Evolutionary conservation across 2,329 filamentous ascomycete species (phyloP), one percentile per base, ranked within the genome.

Genomic region (Gnomoniopsis sp.): DNA sequence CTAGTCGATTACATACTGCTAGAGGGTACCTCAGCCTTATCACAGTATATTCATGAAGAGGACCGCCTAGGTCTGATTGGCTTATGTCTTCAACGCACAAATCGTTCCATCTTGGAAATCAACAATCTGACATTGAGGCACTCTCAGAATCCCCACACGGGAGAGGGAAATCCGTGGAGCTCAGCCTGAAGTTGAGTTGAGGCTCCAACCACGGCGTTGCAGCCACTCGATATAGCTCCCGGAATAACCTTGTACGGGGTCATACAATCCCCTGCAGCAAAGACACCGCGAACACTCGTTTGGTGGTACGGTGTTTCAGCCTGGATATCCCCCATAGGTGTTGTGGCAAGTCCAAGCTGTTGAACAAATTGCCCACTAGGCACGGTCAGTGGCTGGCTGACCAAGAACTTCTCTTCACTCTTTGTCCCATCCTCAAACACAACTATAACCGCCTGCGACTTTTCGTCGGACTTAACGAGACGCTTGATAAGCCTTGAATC

Each of bases 341-440:
- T 60, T 36, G 41, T 46, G 7, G 36, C 41, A 12, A 60, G 43
- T 19, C 54, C 58, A 10, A 60, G 50, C 49, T 57, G 58, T 21
- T 41, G 38, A 17, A 49, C 58, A 38, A 60, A 60, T 3, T 48
- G 49, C 11, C 58, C 58, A 6, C 15, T 23, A n/a, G 38, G 41
- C 22, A 52, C 49, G 6, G 54, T 57, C 49, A 47, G 21, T 12
- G 58, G 58, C 49, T 52, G 33, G 44, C 57, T 48, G 44, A 57
- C 54, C 23, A 58, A 30, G 34, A 58, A 58, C 6, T 30, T 55
- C 44, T 58, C 44, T 14, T 1, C 49, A 34, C 48, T 58, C 50
- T 26, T 55, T 22, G 44, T n/a, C 26, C 51, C 57, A 36, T 58
- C 57, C 44, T 49, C 47, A 10, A 58, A 50, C 44, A 54, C 46